Evolutionary conservation across 768 basidiomycete genomes (phyloP).

Genomic region (Termitomyces sp.): DNA sequence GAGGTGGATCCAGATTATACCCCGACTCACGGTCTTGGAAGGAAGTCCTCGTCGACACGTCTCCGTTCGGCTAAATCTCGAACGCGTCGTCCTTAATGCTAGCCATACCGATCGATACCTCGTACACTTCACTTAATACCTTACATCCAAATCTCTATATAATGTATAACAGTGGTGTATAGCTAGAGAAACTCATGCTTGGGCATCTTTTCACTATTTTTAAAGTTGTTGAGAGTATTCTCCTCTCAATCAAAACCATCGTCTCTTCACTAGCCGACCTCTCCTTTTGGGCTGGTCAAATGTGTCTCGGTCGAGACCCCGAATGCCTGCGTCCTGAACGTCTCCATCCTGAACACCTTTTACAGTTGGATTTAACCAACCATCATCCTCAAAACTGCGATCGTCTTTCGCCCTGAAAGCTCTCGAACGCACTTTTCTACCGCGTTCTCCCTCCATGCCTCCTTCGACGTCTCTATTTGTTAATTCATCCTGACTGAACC

Average conservation of each 20-base stretch:
- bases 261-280: not conserved
- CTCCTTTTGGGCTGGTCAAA: not conserved
- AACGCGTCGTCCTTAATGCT: slow-evolving; percentile 32
- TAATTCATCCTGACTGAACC: not conserved
- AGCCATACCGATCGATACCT: not conserved
- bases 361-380: not conserved
- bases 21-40: slow-evolving; percentile 75
- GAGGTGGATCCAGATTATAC: slow-evolving; percentile 74
- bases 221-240: not conserved
- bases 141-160: not conserved
- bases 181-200: not conserved
- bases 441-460: not conserved
- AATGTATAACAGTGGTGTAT: not conserved
- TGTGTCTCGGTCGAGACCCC: not conserved
- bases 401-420: not conserved
- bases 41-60: slow-evolving; percentile 40
- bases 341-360: not conserved
- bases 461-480: not conserved
- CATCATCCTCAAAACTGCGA: not conserved
- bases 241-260: not conserved
- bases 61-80: slow-evolving; percentile 53
- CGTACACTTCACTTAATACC: not conserved
- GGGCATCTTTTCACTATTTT: not conserved
- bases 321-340: not conserved
- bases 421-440: not conserved